Base-by-base conservation (phyloP, 148 eudicot genomes). In the Camellia lanceoleosa region DNA sequence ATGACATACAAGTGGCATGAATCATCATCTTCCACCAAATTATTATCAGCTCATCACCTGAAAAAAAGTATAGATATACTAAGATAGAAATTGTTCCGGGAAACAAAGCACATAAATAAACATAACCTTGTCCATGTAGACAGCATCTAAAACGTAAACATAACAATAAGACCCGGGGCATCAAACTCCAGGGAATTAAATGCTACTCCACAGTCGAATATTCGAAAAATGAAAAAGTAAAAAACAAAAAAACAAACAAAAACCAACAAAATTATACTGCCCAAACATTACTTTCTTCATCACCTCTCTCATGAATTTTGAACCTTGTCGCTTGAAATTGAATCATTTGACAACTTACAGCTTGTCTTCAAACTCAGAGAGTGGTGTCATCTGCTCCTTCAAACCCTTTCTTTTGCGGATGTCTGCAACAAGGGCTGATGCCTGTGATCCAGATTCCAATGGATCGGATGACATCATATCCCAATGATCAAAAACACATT, bases 371-470 rank as follows among this genome's bases (percentile, higher is more conserved):
- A 65, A 92, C 30, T 90, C 97, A 0, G 97, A 89, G 8, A 92
- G 89, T 0, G 97, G 97, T 44, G 97, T 92, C 86, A 92, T 92
- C 78, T 84, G 85, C 79, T 88, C 91, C 92, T 92, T 92, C 89
- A 92, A 84, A 12, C 97, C 97, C 88, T 92, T 92, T 88, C 97
- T 89, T 89, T 88, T 92, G 51, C 97, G 88, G 59, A 89, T 89
- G 3, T 82, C 80, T 13, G 80, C 4, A 3, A 89, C 91, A 16
- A 89, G 83, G 0, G 54, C 64, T 8, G 83, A 23, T 0, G 95
- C 89, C 80, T 87, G 92, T 1, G 93, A 82, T 0, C 86, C 85
- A 20, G 85, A 11, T 49, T 90, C 95, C 79, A 92, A 60, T 1
- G 93, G 97, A 66, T 90, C 97, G 8, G 93, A 85, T 0, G 83